Base-by-base conservation (phyloP, 1,139 yeast species). In the Geotrichum australiense region DNA sequence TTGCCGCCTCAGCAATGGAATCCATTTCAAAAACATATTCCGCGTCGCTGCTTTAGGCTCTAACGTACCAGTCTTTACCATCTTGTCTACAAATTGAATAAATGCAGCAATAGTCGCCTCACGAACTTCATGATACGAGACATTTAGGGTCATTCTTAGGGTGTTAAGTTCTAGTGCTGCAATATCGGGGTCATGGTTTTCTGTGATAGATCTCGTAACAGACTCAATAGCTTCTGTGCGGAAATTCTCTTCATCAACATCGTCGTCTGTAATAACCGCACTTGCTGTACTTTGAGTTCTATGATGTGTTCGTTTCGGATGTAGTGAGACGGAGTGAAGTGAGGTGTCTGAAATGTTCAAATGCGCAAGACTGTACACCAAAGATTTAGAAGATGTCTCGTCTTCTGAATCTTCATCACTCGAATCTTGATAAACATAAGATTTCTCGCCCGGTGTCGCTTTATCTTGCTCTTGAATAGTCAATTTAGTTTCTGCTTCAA, bases 81-180 rank as follows among this genome's bases (percentile, higher is more conserved):
- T 81, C 52, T 83, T 84, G 43, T 74, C 70, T 16, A 84, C 74
- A 55, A 93, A 73, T 38, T 69, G 68, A 36, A 86, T 57, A 54
- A 91, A 69, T 0, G 96, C 93, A 36, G 72, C 70, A 28, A 79
- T 69, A 0, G 96, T 86, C 5, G 95, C 94, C 28, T 68, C 63
- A 58, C 97, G 76, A 11, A 91, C 96, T 57, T 89, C 96, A 56
- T 85, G 94, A 61, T 91, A 91, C 0, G 93, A 74, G 11, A 87
- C 97, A 59, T 91, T 87, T 91, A 89, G 82, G 52, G 96, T 84
- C 98, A 93, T 91, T 64, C 97, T 76, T 56, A 93, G 71, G 0
- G 98, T 91, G 59, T 89, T 89, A 56, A 91, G 73, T 63, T 91
- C 98, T 50, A 93, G 68, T 52, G 86, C 68, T 0, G 98, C 96